Conservation (phyloP, 2,329 filamentous ascomycete species). For the Emericellopsis cladophorae region DNA sequence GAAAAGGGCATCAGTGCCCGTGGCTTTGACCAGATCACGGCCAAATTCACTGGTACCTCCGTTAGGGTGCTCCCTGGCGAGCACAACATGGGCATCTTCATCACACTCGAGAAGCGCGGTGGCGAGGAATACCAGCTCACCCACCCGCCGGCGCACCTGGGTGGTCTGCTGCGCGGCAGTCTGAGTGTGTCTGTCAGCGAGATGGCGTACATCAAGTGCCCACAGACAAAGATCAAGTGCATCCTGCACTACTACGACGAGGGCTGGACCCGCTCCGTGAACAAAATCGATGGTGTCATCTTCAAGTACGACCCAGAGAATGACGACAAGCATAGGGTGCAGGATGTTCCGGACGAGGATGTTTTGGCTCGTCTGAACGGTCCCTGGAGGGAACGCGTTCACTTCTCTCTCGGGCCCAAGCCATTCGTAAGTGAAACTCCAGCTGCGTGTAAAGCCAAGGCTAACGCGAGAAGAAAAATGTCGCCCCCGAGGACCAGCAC, state of each 20-base stretch:
- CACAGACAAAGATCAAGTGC: conserved; percentile 80
- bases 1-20: conserved; percentile 78
- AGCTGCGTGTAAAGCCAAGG: not conserved
- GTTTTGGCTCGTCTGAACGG: conserved; percentile 73
- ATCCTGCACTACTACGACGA: conserved; percentile 92
- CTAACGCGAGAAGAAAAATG: conserved; percentile 16
- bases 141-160: conserved; percentile 85
- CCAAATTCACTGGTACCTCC: conserved; percentile 94
- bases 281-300: conserved; percentile 80
- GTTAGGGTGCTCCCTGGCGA: conserved; percentile 84
- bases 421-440: conserved; percentile 39
- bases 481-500: conserved; percentile 46
- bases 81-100: conserved; percentile 93
- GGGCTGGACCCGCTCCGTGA: conserved; percentile 85
- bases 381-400: conserved; percentile 66
- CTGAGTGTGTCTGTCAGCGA: conserved; percentile 86
- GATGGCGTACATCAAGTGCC: conserved; percentile 75
- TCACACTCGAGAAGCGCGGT: conserved; percentile 66
- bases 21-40: conserved; percentile 91
- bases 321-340: conserved; percentile 66
- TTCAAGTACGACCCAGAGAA: conserved; percentile 85
- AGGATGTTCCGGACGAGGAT: conserved; percentile 77
- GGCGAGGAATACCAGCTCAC: conserved; percentile 92
- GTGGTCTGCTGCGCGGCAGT: conserved; percentile 76
- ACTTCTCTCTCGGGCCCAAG: conserved; percentile 47